These are phyloP conservation scores for Lodderomyces oxycetoniae DNA, from an alignment of 1,139 yeast species.

Conservation along the genomic window DNA sequence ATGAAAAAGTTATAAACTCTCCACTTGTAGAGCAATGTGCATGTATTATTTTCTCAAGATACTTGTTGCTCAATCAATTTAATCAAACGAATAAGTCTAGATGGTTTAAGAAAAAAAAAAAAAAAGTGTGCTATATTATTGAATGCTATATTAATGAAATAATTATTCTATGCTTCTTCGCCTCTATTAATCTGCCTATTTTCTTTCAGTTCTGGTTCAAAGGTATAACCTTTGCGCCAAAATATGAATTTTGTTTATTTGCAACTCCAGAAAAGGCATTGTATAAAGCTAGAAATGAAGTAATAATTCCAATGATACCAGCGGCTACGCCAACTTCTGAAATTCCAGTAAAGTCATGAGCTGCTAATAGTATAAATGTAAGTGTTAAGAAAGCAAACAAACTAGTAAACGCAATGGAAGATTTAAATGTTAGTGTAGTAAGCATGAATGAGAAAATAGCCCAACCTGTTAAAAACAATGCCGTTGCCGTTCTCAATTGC, in stretches of 20 bases:
- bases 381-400: slow-evolving; percentile 33
- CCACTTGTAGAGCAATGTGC: too few species aligned
- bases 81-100: too few species aligned
- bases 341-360: slow-evolving; percentile 30
- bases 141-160: too few species aligned
- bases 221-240: slow-evolving; percentile 10
- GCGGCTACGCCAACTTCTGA: slow-evolving; percentile 32
- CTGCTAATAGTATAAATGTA: slow-evolving; percentile 40
- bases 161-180: too few species aligned
- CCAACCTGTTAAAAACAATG: slow-evolving; percentile 43
- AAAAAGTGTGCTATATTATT: too few species aligned
- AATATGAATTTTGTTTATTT: slow-evolving; percentile 25
- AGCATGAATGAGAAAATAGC: slow-evolving; percentile 40
- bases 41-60: too few species aligned
- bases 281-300: slow-evolving; percentile 40
- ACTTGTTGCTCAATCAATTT: too few species aligned
- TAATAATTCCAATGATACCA: slow-evolving; percentile 41
- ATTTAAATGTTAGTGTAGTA: slow-evolving; percentile 37
- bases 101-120: too few species aligned
- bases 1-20: too few species aligned
- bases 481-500: slow-evolving; percentile 31
- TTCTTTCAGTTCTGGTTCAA: slow-evolving; percentile 1
- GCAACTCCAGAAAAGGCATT: slow-evolving; percentile 34
- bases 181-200: background rate
- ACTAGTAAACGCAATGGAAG: slow-evolving; percentile 37